Conservation (phyloP, 371 early-diverging fungal genomes). For the Mortierella sp. region DNA sequence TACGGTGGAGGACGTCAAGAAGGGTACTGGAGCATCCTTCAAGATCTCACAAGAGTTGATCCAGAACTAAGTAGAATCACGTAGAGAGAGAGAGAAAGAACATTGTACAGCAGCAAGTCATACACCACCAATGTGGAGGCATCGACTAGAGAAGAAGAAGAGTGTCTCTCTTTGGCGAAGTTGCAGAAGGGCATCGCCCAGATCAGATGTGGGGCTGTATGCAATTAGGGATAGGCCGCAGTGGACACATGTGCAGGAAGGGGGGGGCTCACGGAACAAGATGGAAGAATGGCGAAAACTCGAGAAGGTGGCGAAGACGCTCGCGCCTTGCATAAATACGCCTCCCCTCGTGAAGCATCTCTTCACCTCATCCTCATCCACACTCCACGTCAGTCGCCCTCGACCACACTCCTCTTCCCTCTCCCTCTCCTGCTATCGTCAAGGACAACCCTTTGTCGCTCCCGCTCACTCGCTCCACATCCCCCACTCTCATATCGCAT, state of each 20-base stretch:
- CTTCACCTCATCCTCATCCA: constrained; percentile 2
- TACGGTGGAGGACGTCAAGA: constrained; percentile 66
- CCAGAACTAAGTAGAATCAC: constrained; percentile 17
- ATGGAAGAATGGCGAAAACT: too few relatives aligned
- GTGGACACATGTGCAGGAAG: too few relatives aligned
- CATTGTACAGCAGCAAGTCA: too few relatives aligned
- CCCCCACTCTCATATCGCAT: background rate
- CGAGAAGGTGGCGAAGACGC: too few relatives aligned
- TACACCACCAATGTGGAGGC: too few relatives aligned
- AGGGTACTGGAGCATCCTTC: constrained; percentile 66
- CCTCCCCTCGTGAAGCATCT: background rate
- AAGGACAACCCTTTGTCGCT: background rate
- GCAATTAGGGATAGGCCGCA: too few relatives aligned
- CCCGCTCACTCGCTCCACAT: background rate
- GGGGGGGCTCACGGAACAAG: too few relatives aligned
- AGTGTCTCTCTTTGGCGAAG: too few relatives aligned
- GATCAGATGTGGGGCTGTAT: too few relatives aligned
- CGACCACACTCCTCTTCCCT: background rate
- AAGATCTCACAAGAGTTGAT: constrained; percentile 59
- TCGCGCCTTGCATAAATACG: too few relatives aligned
- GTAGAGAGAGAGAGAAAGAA: background rate
- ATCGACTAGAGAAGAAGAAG: too few relatives aligned
- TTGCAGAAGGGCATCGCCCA: too few relatives aligned
- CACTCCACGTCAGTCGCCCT: background rate
- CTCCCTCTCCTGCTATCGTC: background rate